These are phyloP conservation scores for Boletus rubescentipes DNA, from an alignment of 768 basidiomycete species.

Conservation along the genomic window DNA sequence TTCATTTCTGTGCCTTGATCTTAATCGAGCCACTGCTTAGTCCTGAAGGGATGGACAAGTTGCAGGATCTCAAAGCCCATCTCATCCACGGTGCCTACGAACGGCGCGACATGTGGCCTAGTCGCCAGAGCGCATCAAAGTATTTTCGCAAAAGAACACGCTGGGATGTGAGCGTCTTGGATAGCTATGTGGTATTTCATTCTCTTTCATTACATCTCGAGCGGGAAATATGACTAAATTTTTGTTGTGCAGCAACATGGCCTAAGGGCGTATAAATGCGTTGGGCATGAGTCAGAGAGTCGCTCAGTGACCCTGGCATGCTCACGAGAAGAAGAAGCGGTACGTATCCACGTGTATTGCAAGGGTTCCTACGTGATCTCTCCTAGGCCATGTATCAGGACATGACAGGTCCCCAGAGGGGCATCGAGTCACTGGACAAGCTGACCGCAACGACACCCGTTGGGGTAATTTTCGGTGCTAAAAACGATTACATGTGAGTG, in stretches of 20 bases:
- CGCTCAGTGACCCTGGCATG: slow-evolving; percentile 53
- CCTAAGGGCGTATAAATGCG: slow-evolving; percentile 38
- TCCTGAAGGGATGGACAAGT: slow-evolving; percentile 43
- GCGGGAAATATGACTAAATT: not conserved
- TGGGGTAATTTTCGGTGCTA: slow-evolving; percentile 52
- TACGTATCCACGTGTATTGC: slow-evolving; percentile 30
- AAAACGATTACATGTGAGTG: slow-evolving; percentile 54
- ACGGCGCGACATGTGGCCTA: slow-evolving; percentile 53
- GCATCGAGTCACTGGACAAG: slow-evolving; percentile 46
- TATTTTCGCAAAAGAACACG: slow-evolving; percentile 37
- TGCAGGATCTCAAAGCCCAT: slow-evolving; percentile 38
- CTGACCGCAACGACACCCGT: slow-evolving; percentile 43
- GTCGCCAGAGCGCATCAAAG: slow-evolving; percentile 40
- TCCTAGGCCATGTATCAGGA: slow-evolving; percentile 64
- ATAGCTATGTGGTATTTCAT: slow-evolving; percentile 51
- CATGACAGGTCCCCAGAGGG: slow-evolving; percentile 50
- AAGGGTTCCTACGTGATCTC: not conserved
- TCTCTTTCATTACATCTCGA: not conserved
- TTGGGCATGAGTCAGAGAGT: slow-evolving; percentile 27
- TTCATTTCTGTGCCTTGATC: slow-evolving; percentile 52
- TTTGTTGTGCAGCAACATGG: slow-evolving; percentile 42
- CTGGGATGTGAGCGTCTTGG: slow-evolving; percentile 57
- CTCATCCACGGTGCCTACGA: slow-evolving; percentile 50
- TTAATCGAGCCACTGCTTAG: slow-evolving; percentile 67
- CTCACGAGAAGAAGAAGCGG: slow-evolving; percentile 60